Conservation (phyloP, 2,329 filamentous ascomycete species). For the Catunica adiposa region DNA sequence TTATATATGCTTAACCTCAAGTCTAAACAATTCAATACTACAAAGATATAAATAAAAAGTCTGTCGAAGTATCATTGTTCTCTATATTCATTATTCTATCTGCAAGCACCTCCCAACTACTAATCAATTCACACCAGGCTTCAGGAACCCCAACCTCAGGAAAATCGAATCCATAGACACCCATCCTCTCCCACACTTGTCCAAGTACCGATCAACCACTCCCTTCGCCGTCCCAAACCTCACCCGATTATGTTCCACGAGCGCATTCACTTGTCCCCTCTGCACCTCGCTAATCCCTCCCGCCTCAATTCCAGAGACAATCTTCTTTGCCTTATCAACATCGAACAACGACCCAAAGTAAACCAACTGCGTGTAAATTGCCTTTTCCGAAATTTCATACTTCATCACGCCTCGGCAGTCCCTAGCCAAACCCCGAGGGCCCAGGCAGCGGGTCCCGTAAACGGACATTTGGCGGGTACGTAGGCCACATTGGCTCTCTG, state of each 20-base stretch:
- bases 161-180: conserved; percentile 87
- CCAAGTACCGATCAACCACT: conserved; percentile 68
- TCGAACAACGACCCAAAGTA: conserved; percentile 80
- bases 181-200: conserved; percentile 82
- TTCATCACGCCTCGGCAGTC: conserved; percentile 78
- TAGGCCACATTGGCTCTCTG: conserved; percentile 72
- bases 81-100: background rate
- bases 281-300: conserved; percentile 29
- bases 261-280: conserved; percentile 47
- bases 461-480: conserved; percentile 86
- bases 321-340: conserved; percentile 58
- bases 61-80: background rate
- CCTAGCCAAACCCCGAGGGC: conserved; percentile 65
- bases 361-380: conserved; percentile 84
- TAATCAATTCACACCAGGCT: conserved; percentile 1
- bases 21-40: too few species aligned
- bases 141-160: conserved; percentile 41
- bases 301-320: conserved; percentile 23
- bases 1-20: too few species aligned
- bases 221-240: conserved; percentile 62
- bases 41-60: too few species aligned
- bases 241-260: conserved; percentile 68
- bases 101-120: background rate
- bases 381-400: conserved; percentile 76
- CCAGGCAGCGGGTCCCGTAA: conserved; percentile 77